Conservation (phyloP, 305 asterid genomes). For the Fraxinus velutina region DNA sequence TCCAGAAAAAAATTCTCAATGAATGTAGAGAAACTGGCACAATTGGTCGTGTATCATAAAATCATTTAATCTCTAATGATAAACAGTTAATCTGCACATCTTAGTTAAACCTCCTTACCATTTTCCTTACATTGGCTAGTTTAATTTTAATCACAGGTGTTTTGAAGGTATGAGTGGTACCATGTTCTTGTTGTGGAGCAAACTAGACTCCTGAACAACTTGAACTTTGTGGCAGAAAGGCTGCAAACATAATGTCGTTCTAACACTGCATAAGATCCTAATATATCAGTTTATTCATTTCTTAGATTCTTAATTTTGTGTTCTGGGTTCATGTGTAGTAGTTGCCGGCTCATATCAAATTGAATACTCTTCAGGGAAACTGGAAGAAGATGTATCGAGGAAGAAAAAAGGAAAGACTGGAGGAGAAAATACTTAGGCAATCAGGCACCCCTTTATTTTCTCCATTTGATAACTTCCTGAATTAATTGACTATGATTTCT, state of each 20-base stretch:
- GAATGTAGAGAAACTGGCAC: conserved; percentile 83
- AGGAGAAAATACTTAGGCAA: neutral
- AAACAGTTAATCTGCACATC: neutral
- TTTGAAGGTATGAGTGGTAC: conserved; percentile 59
- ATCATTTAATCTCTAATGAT: neutral
- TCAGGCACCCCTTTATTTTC: neutral
- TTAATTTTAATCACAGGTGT: conserved; percentile 17
- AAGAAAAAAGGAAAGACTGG: neutral
- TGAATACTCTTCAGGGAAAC: neutral
- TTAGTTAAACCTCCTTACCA: neutral
- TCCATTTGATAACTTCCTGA: neutral
- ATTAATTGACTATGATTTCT: neutral
- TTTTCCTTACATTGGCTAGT: neutral
- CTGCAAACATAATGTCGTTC: conserved; percentile 79
- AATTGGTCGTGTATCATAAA: conserved; percentile 47
- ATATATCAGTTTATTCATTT: neutral
- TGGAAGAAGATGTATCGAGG: neutral
- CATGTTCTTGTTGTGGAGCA: conserved; percentile 97
- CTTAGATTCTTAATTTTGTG: neutral
- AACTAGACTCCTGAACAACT: conserved; percentile 97
- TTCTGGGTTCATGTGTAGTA: neutral
- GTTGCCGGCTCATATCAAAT: neutral
- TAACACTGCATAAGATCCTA: conserved; percentile 22
- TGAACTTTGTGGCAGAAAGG: conserved; percentile 79
- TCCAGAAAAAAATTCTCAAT: conserved; percentile 86